Base-by-base conservation (phyloP, 163 green algal genomes). In the Volvox carteri region DNA sequence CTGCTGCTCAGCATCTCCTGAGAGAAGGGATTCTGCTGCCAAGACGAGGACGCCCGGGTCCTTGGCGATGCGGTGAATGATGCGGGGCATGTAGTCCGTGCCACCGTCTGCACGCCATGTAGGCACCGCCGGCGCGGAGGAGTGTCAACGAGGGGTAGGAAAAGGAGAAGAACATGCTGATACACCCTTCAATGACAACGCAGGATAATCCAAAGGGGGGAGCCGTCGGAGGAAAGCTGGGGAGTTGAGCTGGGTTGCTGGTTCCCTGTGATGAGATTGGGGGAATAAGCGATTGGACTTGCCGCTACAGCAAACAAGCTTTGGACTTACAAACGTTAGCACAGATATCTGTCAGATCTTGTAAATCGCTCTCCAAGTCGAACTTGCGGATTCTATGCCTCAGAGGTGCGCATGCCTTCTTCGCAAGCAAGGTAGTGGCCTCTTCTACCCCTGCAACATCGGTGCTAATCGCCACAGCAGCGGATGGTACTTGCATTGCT, bases 31-130 rank as follows among this genome's bases (percentile, higher is more conserved):
- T 37, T 77, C 74, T 23, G 85, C 85, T 44, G 75, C 85, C 25
- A 90, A 62, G 8, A 90, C 35, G 0, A 78, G 41, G 39, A 46
- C 23, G 1, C 58, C 62, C 2, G 56, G 72, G 58, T 90, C 85
- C 12, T 14, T 23, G 41, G 56, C 67, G 14, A 88, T 79, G 54
- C 86, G 68, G 42, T 90, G 41, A 30, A 93, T 86, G 23, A 89
- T 72, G 14, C 90, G 86, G 5, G 87, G 87, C 67, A 93, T 89
- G 70, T 92, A 92, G 68, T 93, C 90, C 11, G 70, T 89, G 48
- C 90, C 90, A 16, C 48, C 73, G 42, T 93, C 85, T 90, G 74
- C 56, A 67, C n/a, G 28, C n/a, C 4, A 28, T 42, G 8, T 11
- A 14, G 21, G 25, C 1, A 16, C 0, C 18, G 52, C n/a, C n/a